phyloP scores from a whole-genome alignment of 2,329 filamentous ascomycete species.

The Parasarocladium wereldwijsianum region DNA sequence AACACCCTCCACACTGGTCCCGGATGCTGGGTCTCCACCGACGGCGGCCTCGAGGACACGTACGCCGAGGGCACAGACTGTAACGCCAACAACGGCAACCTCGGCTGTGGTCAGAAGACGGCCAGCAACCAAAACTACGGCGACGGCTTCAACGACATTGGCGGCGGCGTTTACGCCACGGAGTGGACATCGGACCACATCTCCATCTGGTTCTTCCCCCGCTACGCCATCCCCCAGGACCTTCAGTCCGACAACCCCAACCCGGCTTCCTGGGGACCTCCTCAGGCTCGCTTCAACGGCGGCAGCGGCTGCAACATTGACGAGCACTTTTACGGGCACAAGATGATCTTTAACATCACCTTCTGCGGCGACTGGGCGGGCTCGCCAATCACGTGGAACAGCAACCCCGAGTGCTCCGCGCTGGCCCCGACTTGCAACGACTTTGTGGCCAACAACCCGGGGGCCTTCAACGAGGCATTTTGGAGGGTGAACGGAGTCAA shows the following conservation, averaged over 20 bases:
- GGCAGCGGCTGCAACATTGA: slow-evolving; percentile 57
- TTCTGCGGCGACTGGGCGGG: slow-evolving; percentile 88
- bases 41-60: slow-evolving; percentile 29
- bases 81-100: slow-evolving; percentile 32
- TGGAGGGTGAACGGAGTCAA: slow-evolving; percentile 63
- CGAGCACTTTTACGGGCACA: slow-evolving; percentile 53
- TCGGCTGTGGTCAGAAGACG: slow-evolving; percentile 45
- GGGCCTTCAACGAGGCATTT: slow-evolving; percentile 56
- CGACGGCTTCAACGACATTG: slow-evolving; percentile 52
- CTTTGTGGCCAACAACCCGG: slow-evolving; percentile 58
- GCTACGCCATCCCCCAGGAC: slow-evolving; percentile 47
- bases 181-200: slow-evolving; percentile 65
- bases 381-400: slow-evolving; percentile 38
- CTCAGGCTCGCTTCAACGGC: slow-evolving; percentile 52
- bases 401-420: slow-evolving; percentile 40
- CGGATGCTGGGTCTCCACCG: slow-evolving; percentile 41
- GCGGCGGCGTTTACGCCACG: slow-evolving; percentile 58
- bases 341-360: slow-evolving; percentile 68
- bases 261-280: slow-evolving; percentile 52
- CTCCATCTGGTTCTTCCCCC: slow-evolving; percentile 69
- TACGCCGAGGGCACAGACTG: slow-evolving; percentile 38
- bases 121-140: slow-evolving; percentile 43
- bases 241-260: slow-evolving; percentile 44
- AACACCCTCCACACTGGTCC: slow-evolving; percentile 54
- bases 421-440: slow-evolving; percentile 52